Conservation (phyloP, 768 basidiomycete genomes). For the Mycena capillaripes region DNA sequence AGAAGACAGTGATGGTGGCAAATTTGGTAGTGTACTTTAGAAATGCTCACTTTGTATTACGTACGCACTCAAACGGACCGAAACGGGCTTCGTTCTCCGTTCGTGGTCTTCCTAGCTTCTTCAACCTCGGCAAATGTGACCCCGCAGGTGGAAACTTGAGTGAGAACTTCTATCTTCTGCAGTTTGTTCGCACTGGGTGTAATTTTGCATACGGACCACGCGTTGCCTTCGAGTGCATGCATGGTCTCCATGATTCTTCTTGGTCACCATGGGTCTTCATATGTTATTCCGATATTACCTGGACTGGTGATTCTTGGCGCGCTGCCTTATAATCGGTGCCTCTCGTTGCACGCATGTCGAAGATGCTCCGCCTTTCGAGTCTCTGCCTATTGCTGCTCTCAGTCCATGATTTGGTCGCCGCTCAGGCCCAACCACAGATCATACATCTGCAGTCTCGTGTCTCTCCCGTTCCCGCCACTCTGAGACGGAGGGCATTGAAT, state of each 20-base stretch:
- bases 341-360: neutral
- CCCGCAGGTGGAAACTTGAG: neutral
- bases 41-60: neutral
- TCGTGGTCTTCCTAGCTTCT: neutral
- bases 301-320: no score
- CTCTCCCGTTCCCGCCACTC: slow-evolving; percentile 27
- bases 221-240: slow-evolving; percentile 5
- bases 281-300: no score
- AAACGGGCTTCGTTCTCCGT: neutral
- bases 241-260: no score
- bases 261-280: no score
- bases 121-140: neutral
- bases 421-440: slow-evolving; percentile 24
- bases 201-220: slow-evolving; percentile 17
- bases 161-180: neutral
- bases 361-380: slow-evolving; percentile 28
- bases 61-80: neutral
- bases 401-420: slow-evolving; percentile 9
- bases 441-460: slow-evolving; percentile 35
- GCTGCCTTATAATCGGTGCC: neutral
- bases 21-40: neutral
- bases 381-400: slow-evolving; percentile 19
- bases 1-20: neutral
- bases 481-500: slow-evolving; percentile 52
- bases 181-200: neutral